phyloP scores from a whole-genome alignment of 805 yeast species.

The Teunomyces stri region DNA sequence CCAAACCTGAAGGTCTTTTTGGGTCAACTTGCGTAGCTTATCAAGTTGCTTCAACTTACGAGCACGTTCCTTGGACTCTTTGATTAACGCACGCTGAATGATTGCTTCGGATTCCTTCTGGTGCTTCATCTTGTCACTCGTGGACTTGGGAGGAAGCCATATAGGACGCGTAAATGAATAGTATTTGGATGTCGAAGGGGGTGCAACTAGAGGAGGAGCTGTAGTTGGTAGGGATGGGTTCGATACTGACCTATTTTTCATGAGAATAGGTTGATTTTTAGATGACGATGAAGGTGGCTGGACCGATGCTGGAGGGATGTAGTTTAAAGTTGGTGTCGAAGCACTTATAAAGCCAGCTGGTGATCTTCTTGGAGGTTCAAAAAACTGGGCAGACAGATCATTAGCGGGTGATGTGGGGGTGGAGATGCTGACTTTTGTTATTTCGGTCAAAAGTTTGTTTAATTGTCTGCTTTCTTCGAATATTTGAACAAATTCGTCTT shows the following conservation, averaged over 20 bases:
- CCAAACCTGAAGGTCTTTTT: slow-evolving; percentile 32
- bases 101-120: slow-evolving; percentile 49
- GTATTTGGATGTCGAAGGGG: slow-evolving; percentile 10
- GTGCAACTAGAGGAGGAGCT: background rate
- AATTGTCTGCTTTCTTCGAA: slow-evolving; percentile 24
- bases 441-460: slow-evolving; percentile 18
- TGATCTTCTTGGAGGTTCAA: slow-evolving; percentile 5
- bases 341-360: slow-evolving; percentile 3
- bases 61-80: slow-evolving; percentile 34
- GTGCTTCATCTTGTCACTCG: slow-evolving; percentile 53
- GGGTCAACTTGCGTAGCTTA: slow-evolving; percentile 29
- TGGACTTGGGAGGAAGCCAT: slow-evolving; percentile 64
- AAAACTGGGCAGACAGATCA: background rate
- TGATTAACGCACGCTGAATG: slow-evolving; percentile 38
- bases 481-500: slow-evolving; percentile 22
- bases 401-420: slow-evolving; percentile 4
- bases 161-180: slow-evolving; percentile 57
- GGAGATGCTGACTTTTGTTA: slow-evolving; percentile 13
- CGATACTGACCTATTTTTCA: slow-evolving; percentile 5
- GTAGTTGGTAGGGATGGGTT: slow-evolving; percentile 4
- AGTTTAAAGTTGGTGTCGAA: slow-evolving; percentile 2
- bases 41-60: slow-evolving; percentile 29
- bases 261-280: background rate
- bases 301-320: background rate
- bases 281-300: background rate